Evolutionary conservation across 2,329 filamentous ascomycete species (phyloP).

Genomic region (Xylariaceae sp.): DNA sequence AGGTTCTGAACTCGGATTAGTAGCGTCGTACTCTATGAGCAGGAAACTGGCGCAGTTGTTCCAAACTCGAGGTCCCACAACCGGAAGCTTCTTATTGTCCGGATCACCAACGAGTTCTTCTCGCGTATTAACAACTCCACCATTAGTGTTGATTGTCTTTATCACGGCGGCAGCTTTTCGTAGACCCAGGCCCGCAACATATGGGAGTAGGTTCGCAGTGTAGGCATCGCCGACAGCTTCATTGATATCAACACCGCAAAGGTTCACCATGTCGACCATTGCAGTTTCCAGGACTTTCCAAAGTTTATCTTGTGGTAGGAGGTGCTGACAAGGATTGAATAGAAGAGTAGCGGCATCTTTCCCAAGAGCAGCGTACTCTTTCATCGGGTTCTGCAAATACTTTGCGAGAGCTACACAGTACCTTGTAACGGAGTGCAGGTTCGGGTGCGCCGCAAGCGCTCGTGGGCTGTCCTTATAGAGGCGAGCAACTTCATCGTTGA

Average conservation of each 20-base stretch:
- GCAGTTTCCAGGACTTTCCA: conserved; percentile 86
- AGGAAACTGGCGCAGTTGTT: conserved; percentile 97
- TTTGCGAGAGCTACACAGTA: conserved; percentile 88
- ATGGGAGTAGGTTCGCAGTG: conserved; percentile 83
- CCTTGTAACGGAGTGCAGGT: conserved; percentile 70
- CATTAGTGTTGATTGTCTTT: conserved; percentile 89
- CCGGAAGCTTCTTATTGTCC: conserved; percentile 70
- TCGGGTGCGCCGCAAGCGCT: conserved; percentile 75
- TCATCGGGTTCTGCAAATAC: conserved; percentile 93
- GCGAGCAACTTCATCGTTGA: conserved; percentile 96
- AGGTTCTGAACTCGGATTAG: conserved; percentile 79
- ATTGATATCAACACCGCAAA: conserved; percentile 92
- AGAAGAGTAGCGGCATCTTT: conserved; percentile 81
- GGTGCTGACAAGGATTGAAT: conserved; percentile 86
- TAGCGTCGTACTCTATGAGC: conserved; percentile 82
- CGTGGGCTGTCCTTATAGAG: conserved; percentile 89
- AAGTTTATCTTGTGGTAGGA: conserved; percentile 84
- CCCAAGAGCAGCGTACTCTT: conserved; percentile 91
- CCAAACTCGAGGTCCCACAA: conserved; percentile 88
- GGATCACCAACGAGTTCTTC: conserved; percentile 87
- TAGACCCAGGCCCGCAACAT: conserved; percentile 84
- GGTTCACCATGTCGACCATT: conserved; percentile 97
- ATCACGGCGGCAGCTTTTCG: conserved; percentile 81
- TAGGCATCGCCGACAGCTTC: conserved; percentile 80
- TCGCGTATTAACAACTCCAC: conserved; percentile 77